phyloP scores from a whole-genome alignment of 495 filamentous ascomycete genomes.

The Aspergillus hancockii region DNA sequence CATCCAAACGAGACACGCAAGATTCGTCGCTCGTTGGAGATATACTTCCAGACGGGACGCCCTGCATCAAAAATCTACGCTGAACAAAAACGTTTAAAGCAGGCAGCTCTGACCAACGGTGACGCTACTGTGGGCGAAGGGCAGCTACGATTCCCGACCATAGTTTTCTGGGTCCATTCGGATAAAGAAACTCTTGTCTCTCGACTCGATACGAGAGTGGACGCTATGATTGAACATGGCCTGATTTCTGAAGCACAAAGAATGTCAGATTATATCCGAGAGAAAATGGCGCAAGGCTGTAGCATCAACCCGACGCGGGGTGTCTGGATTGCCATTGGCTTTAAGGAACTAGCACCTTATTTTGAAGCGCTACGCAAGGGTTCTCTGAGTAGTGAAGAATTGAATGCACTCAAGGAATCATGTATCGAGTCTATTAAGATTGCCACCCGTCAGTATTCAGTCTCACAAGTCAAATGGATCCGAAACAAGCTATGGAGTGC shows the following conservation, averaged over 20 bases:
- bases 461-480: slow-evolving; percentile 82
- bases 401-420: slow-evolving; percentile 41
- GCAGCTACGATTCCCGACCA: slow-evolving; percentile 52
- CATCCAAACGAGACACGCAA: slow-evolving; percentile 91
- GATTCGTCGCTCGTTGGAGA: slow-evolving; percentile 85
- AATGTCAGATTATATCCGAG: slow-evolving; percentile 56
- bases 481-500: slow-evolving; percentile 73
- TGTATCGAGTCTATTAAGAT: slow-evolving; percentile 65
- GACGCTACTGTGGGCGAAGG: slow-evolving; percentile 22
- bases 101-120: slow-evolving; percentile 20
- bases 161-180: slow-evolving; percentile 89
- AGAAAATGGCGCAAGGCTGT: slow-evolving; percentile 48
- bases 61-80: slow-evolving; percentile 86
- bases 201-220: slow-evolving; percentile 75
- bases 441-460: slow-evolving; percentile 85
- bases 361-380: slow-evolving; percentile 51
- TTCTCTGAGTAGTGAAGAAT: slow-evolving; percentile 34
- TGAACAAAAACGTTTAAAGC: slow-evolving; percentile 56
- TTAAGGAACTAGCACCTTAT: slow-evolving; percentile 82
- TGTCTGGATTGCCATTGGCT: slow-evolving; percentile 96
- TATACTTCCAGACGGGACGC: slow-evolving; percentile 76
- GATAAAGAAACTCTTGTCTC: slow-evolving; percentile 61
- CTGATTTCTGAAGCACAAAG: slow-evolving; percentile 67
- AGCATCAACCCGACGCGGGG: slow-evolving; percentile 71
- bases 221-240: slow-evolving; percentile 77